Percentiles rank a stretch among this genome's conserved stretches.
phyloP scores from a whole-genome alignment of 2,329 filamentous ascomycete species.

The Xylaria sp. region DNA sequence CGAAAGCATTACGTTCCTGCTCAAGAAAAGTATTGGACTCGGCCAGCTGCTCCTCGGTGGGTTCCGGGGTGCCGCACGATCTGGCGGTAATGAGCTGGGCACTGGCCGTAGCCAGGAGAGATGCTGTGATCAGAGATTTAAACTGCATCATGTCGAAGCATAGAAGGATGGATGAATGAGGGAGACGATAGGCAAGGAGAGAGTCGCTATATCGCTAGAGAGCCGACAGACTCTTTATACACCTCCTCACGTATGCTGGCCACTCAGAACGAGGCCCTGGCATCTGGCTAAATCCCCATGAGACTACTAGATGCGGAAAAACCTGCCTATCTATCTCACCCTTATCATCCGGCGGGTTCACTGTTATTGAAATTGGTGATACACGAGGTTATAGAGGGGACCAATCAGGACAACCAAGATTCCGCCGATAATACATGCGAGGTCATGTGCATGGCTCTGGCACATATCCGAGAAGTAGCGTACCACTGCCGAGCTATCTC shows the following conservation, averaged over 20 bases:
- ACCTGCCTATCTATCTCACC: not conserved
- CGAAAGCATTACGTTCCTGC: conserved; percentile 22
- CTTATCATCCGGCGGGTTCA: not conserved
- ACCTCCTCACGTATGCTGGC: too few relatives aligned
- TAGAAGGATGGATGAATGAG: conserved; percentile 6
- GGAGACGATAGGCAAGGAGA: conserved; percentile 2
- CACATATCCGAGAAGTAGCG: not conserved
- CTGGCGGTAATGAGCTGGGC: conserved; percentile 21
- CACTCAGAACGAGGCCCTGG: not conserved
- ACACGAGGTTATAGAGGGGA: not conserved
- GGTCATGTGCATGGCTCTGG: not conserved
- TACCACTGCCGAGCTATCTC: not conserved
- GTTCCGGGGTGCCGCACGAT: conserved; percentile 29
- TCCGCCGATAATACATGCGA: not conserved
- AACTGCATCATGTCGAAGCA: conserved; percentile 23
- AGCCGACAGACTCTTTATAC: not conserved
- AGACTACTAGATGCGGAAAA: not conserved
- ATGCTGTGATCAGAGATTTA: conserved; percentile 20
- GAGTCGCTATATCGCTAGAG: not conserved
- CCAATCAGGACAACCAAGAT: not conserved
- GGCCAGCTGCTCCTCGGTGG: conserved; percentile 27
- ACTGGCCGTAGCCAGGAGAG: conserved; percentile 25
- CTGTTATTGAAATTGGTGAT: not conserved
- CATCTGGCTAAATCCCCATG: not conserved
- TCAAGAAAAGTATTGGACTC: conserved; percentile 24